Base-by-base conservation (phyloP, 2,329 filamentous ascomycete genomes). In the Aspergillus sp. region DNA sequence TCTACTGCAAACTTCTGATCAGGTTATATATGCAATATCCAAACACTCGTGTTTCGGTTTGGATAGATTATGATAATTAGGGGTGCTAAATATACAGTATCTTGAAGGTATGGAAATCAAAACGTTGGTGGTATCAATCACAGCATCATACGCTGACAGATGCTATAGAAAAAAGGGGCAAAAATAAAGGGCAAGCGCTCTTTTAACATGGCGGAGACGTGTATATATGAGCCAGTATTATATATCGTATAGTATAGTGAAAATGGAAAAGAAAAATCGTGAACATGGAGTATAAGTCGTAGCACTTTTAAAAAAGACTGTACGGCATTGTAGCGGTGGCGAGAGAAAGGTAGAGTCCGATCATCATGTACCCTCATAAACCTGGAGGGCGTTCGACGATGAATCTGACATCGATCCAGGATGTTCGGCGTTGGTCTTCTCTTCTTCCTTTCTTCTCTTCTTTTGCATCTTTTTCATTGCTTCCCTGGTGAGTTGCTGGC, bases 401-500 rank as follows among this genome's bases (percentile, higher is more conserved):
- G 64, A 55, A 64, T 69, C 39, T 53, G 62, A 59, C 3, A 21
- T 15, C 7, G 49, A 48, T 1, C 39, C 52, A 6, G 23, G 31
- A 9, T 55, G 40, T 17, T 60, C 59, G 0, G 46, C 35, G 8
- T 56, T 47, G 19, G 52, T 17, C 17, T 49, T 55, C 19, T 68
- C 44, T n/a, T 60, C 49, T 24, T 54, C 41, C 21, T 68, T 79
- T 57, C 77, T 70, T 55, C 75, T 76, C 63, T 79, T 77, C 69
- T 81, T 82, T 63, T 81, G 74, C 11, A 84, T 76, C 64, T 83
- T 82, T 62, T 80, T 79, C 63, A 88, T 86, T 1, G 86, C 86
- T 64, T 86, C 80, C 47, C 82, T 75, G 0, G 91, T 96, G 56
- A 96, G 74, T 62, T 91, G 86, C 70, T 95, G 91, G 31, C 90